Base-by-base conservation (phyloP, 805 yeast species). In the Monosporozyma aerobia region DNA sequence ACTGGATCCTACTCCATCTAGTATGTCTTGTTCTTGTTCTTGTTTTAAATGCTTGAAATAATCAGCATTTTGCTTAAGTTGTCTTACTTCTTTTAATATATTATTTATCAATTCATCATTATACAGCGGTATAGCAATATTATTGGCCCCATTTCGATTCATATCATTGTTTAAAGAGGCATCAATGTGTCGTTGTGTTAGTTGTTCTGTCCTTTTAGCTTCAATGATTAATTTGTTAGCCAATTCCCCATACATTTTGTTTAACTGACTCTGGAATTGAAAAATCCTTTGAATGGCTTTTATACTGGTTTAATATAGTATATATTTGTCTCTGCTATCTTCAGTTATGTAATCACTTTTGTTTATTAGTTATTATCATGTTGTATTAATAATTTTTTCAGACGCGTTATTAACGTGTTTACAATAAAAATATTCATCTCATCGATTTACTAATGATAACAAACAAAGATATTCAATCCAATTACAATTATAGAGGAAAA, bases 201-300 rank as follows among this genome's bases (percentile, higher is more conserved):
- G 69, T 23, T 80, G 77, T 54, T 77, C 77, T 0, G 96, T 73
- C 57, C 98, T 74, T 56, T 90, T 85, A 14, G 97, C 94, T 54
- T 94, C 97, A 37, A 81, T 73, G 1, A 87, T 76, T n/a, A 92
- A 78, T 66, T 92, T 92, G 55, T 81, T 79, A 2, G 92, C 97
- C 5, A 79, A 61, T 60, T 90, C 97, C 30, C 97, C 97, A 61
- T 88, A 88, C 99, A 92, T 92, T 13, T 27, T 22, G 29, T 6
- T 19, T 3, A 2, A 9, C 43, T 39, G 7, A 3, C 11, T 39
- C 7, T n/a, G n/a, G n/a, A n/a, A 19, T 39, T 39, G 5, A 9
- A 19, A 2, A 16, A 39, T 39, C 5, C 5, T 39, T 23, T 35
- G 2, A 13, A 35, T 13, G 11, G 4, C 16, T n/a, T 35, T 13